Conservation (phyloP, 1,284 basidiomycete genomes). For the Hemileia vastatrix region DNA sequence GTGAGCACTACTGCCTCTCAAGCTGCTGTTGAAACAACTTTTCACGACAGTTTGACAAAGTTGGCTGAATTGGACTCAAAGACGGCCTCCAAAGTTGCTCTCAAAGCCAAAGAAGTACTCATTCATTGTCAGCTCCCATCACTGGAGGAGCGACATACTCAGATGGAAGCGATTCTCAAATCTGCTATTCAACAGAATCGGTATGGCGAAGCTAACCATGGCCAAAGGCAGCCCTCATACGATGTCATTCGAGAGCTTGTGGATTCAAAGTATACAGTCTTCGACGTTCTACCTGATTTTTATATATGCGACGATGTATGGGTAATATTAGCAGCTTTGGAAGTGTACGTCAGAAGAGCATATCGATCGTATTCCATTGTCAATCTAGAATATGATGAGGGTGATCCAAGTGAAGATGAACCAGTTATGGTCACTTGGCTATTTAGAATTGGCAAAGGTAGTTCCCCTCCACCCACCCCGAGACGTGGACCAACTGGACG, state of each 20-base stretch:
- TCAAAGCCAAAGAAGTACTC: conserved; percentile 95
- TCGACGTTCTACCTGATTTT: conserved; percentile 91
- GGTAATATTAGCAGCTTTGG: conserved; percentile 81
- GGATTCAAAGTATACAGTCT: conserved; percentile 93
- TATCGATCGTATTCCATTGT: conserved; percentile 91
- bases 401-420: conserved; percentile 65
- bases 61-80: conserved; percentile 78
- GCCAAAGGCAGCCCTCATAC: conserved; percentile 62
- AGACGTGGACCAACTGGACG: conserved; percentile 41
- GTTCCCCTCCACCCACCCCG: conserved; percentile 59
- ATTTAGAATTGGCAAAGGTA: conserved; percentile 65
- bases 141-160: conserved; percentile 80
- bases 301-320: conserved; percentile 77
- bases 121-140: conserved; percentile 94
- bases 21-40: conserved; percentile 52
- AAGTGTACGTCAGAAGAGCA: conserved; percentile 89
- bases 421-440: conserved; percentile 79
- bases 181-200: conserved; percentile 72
- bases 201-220: conserved; percentile 73
- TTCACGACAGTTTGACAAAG: conserved; percentile 64
- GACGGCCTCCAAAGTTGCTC: conserved; percentile 76
- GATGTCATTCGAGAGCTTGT: conserved; percentile 86
- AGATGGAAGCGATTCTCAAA: conserved; percentile 91
- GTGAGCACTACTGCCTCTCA: conserved; percentile 58
- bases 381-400: conserved; percentile 86